These are phyloP conservation scores for Mycena polygramma DNA, from an alignment of 768 basidiomycete genomes.

Conservation along the genomic window DNA sequence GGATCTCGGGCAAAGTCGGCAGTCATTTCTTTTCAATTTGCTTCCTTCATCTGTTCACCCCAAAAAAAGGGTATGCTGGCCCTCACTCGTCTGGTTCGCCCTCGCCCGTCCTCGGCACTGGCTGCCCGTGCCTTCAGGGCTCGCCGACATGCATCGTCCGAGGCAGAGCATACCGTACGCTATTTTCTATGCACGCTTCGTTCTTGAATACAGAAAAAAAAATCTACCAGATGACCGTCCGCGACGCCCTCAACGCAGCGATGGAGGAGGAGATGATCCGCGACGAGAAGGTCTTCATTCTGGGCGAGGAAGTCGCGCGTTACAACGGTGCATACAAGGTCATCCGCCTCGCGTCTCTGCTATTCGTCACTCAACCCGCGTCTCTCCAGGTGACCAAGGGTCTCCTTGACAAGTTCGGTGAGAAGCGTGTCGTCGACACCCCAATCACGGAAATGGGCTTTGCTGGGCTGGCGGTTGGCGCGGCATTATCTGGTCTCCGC, in stretches of 20 bases:
- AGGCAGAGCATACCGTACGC: slow-evolving; percentile 54
- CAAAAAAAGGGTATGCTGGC: slow-evolving; percentile 47
- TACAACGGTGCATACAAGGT: slow-evolving; percentile 99
- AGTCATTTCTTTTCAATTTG: no score
- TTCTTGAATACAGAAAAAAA: not conserved
- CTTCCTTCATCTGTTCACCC: slow-evolving; percentile 41
- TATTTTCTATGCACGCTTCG: slow-evolving; percentile 32
- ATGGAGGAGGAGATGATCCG: slow-evolving; percentile 99
- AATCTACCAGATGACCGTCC: slow-evolving; percentile 88
- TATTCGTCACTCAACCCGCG: slow-evolving; percentile 11
- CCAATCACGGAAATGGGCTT: slow-evolving; percentile 99
- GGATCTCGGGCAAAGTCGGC: not conserved
- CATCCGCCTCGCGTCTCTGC: not conserved
- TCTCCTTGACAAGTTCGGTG: slow-evolving; percentile 98
- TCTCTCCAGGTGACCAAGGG: slow-evolving; percentile 91
- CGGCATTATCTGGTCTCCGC: slow-evolving; percentile 93
- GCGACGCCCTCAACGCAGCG: slow-evolving; percentile 96
- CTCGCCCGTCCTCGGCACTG: slow-evolving; percentile 58
- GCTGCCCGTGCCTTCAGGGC: slow-evolving; percentile 54
- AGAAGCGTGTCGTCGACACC: slow-evolving; percentile 97
- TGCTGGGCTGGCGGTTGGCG: slow-evolving; percentile 94
- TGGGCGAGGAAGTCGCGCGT: slow-evolving; percentile 98
- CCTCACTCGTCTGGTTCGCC: slow-evolving; percentile 74
- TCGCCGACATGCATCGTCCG: slow-evolving; percentile 77
- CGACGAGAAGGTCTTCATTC: slow-evolving; percentile 93